Evolutionary conservation across 208 protist genomes (phyloP).

Genomic region (Naegleria gruberi): DNA sequence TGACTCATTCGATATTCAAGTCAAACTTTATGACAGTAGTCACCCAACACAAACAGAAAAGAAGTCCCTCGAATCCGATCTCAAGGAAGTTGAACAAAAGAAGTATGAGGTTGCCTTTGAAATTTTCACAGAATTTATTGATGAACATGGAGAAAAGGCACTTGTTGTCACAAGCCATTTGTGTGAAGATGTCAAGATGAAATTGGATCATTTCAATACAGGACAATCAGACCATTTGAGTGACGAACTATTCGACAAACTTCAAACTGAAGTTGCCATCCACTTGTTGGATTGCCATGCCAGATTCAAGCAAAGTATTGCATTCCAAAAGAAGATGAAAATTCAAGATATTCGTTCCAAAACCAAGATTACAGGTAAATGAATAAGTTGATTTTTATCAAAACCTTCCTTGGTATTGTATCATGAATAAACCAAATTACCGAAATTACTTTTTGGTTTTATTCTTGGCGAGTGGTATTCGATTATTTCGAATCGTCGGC

Average conservation of each 20-base stretch:
- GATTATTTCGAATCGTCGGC: no score
- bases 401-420: no score
- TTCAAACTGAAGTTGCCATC: neutral
- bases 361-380: no score
- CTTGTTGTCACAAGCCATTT: neutral
- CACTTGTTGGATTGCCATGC: neutral
- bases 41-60: neutral
- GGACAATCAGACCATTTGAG: neutral
- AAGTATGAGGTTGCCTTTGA: neutral
- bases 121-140: neutral
- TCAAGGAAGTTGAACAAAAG: neutral
- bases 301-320: neutral
- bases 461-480: no score
- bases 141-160: neutral
- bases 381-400: no score
- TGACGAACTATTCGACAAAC: neutral
- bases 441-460: no score
- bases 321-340: neutral
- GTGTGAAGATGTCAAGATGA: neutral
- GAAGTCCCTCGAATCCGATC: neutral
- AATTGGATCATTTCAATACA: neutral
- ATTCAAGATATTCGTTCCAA: neutral
- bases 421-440: no score
- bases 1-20: neutral
- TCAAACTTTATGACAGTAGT: neutral